phyloP scores from a whole-genome alignment of 108 stramenopile genomes.

The Cyclotella sp. region DNA sequence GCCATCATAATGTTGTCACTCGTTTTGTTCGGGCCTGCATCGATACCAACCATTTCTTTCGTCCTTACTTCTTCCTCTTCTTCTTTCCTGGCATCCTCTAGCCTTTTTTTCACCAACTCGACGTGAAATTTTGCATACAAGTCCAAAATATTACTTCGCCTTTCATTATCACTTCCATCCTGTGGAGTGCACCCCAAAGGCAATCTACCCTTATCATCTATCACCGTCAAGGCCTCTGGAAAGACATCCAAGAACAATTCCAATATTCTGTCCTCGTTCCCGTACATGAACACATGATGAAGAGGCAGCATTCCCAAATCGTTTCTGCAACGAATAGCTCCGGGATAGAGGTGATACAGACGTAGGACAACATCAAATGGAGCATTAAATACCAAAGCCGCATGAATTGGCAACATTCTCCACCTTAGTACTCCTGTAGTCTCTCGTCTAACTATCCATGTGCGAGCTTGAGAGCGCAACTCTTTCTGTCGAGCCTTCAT shows the following conservation, averaged over 20 bases:
- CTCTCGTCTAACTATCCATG: slow-evolving; percentile 78
- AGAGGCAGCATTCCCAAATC: slow-evolving; percentile 69
- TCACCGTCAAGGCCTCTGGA: slow-evolving; percentile 64
- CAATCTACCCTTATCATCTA: slow-evolving; percentile 60
- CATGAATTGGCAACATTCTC: slow-evolving; percentile 71
- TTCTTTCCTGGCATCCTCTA: neutral
- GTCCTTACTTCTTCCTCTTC: neutral
- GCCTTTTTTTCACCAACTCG: slow-evolving; percentile 1
- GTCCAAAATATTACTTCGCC: slow-evolving; percentile 50
- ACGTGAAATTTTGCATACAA: slow-evolving; percentile 34
- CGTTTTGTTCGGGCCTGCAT: neutral
- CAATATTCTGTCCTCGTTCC: slow-evolving; percentile 55
- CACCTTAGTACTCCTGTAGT: slow-evolving; percentile 59
- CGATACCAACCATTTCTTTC: neutral
- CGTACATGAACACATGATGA: slow-evolving; percentile 66
- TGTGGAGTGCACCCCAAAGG: slow-evolving; percentile 48
- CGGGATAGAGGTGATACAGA: slow-evolving; percentile 60
- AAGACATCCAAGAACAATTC: slow-evolving; percentile 68
- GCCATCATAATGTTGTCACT: neutral
- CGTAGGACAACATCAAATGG: slow-evolving; percentile 62
- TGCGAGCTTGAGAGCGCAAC: slow-evolving; percentile 54
- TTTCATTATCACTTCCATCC: slow-evolving; percentile 52
- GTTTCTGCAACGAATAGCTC: slow-evolving; percentile 61
- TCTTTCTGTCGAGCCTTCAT: slow-evolving; percentile 37
- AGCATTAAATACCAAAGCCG: slow-evolving; percentile 64